phyloP scores from a whole-genome alignment of 2,329 filamentous ascomycete species.

The Gaeumannomyces tritici region DNA sequence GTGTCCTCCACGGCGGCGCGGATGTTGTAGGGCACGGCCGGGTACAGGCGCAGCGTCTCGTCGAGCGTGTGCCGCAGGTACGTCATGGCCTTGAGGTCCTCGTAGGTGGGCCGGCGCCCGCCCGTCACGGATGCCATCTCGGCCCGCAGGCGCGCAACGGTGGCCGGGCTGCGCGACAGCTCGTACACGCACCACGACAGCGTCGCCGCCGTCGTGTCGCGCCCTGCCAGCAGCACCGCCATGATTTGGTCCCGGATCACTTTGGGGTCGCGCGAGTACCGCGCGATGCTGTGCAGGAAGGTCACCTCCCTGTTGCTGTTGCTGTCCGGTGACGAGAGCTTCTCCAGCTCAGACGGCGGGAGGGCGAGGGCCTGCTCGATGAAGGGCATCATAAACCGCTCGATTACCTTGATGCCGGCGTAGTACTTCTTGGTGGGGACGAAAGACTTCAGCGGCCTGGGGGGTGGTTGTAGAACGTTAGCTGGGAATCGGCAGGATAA shows the following conservation, averaged over 20 bases:
- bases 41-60: slow-evolving; percentile 18
- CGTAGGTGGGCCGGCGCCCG: slow-evolving; percentile 30
- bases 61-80: slow-evolving; percentile 40
- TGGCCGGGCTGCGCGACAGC: slow-evolving; percentile 23
- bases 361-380: slow-evolving; percentile 58
- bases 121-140: slow-evolving; percentile 21
- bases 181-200: slow-evolving; percentile 30
- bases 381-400: slow-evolving; percentile 60
- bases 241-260: slow-evolving; percentile 70
- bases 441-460: slow-evolving; percentile 46
- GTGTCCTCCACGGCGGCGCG: slow-evolving; percentile 16
- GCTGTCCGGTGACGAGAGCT: slow-evolving; percentile 53
- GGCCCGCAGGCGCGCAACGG: slow-evolving; percentile 25
- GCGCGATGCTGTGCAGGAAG: slow-evolving; percentile 68
- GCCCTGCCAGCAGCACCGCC: slow-evolving; percentile 60
- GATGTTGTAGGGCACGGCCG: slow-evolving; percentile 17
- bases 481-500: not conserved
- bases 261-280: slow-evolving; percentile 51
- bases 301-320: slow-evolving; percentile 25
- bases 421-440: slow-evolving; percentile 52
- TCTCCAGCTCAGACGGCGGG: slow-evolving; percentile 54
- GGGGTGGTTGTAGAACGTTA: slow-evolving; percentile 17
- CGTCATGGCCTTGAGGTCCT: slow-evolving; percentile 35
- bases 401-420: slow-evolving; percentile 52
- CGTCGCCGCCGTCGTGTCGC: slow-evolving; percentile 47